Percentiles rank a stretch among this genome's conserved stretches.
Evolutionary conservation across 1,284 basidiomycete genomes (phyloP).

Genomic region (Ceratobasidium sp.): DNA sequence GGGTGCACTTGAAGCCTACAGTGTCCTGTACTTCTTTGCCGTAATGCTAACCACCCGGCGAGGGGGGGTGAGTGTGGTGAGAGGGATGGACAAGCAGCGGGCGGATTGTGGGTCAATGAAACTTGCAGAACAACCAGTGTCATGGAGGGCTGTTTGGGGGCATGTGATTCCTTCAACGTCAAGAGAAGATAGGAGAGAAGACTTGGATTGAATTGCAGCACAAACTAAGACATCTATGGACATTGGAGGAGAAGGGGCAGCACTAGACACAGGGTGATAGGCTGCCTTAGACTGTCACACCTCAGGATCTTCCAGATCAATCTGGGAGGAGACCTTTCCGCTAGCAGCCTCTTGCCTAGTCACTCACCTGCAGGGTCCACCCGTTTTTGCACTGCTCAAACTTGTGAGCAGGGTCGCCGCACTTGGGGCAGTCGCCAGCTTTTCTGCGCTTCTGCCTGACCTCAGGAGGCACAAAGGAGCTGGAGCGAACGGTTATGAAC

Average conservation of each 20-base stretch:
- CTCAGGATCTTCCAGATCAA: no score
- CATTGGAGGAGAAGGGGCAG: not conserved
- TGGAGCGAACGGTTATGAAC: no score
- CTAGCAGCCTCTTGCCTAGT: no score
- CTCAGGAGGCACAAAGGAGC: no score
- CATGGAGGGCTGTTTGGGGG: not conserved
- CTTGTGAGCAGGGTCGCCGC: no score
- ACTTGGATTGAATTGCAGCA: not conserved
- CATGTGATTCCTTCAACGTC: conserved; percentile 8
- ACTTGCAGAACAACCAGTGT: not conserved
- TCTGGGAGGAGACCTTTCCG: no score
- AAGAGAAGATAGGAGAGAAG: not conserved
- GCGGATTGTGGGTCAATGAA: not conserved
- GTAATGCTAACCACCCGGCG: not conserved
- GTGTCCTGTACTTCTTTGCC: not conserved
- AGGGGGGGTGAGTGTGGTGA: not conserved
- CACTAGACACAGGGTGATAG: no score
- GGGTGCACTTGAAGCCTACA: not conserved
- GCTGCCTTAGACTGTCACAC: no score
- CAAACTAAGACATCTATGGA: not conserved
- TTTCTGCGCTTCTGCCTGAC: no score
- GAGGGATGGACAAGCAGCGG: not conserved
- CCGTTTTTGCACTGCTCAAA: no score
- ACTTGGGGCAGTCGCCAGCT: no score
- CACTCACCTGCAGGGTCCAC: no score